Evolutionary conservation across 345 rosid species (phyloP).

Genomic region (Syzygium jambos): DNA sequence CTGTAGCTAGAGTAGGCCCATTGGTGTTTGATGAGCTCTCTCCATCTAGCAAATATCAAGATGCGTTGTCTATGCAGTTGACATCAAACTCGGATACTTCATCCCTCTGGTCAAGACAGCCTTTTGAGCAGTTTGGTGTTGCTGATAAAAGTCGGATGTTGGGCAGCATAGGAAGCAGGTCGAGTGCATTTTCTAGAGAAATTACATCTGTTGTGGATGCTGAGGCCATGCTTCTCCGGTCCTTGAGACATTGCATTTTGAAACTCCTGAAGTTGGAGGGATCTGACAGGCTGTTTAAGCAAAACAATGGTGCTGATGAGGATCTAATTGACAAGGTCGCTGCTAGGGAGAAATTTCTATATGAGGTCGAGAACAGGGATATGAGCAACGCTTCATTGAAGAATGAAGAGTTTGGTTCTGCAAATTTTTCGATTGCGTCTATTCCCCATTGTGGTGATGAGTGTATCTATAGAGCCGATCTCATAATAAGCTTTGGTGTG

Average conservation of each 20-base stretch:
- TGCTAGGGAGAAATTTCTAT: conserved; percentile 71
- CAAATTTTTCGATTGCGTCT: conserved; percentile 37
- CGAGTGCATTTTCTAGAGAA: conserved; percentile 28
- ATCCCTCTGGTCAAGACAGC: conserved; percentile 95
- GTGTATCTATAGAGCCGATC: conserved; percentile 77
- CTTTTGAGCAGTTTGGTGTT: conserved; percentile 92
- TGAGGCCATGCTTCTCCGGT: conserved; percentile 75
- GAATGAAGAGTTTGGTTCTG: conserved; percentile 16
- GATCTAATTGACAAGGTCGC: conserved; percentile 87
- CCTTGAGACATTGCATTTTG: conserved; percentile 66
- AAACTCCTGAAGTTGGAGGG: conserved; percentile 86
- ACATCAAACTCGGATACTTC: conserved; percentile 37
- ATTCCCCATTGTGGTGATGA: conserved; percentile 93
- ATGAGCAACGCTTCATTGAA: conserved; percentile 18
- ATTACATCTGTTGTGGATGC: conserved; percentile 37
- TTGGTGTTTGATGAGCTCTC: conserved; percentile 39
- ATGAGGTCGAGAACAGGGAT: conserved; percentile 70
- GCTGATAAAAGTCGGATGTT: conserved; percentile 44
- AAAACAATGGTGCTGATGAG: conserved; percentile 83
- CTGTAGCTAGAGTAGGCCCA: conserved; percentile 40
- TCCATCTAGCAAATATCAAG: conserved; percentile 45
- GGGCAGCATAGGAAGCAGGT: conserved; percentile 35
- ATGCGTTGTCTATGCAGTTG: conserved; percentile 22
- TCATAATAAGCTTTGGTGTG: conserved; percentile 86
- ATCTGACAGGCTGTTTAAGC: conserved; percentile 90